Base-by-base conservation (phyloP, 2,329 filamentous ascomycete genomes). In the Metarhizium guizhouense region DNA sequence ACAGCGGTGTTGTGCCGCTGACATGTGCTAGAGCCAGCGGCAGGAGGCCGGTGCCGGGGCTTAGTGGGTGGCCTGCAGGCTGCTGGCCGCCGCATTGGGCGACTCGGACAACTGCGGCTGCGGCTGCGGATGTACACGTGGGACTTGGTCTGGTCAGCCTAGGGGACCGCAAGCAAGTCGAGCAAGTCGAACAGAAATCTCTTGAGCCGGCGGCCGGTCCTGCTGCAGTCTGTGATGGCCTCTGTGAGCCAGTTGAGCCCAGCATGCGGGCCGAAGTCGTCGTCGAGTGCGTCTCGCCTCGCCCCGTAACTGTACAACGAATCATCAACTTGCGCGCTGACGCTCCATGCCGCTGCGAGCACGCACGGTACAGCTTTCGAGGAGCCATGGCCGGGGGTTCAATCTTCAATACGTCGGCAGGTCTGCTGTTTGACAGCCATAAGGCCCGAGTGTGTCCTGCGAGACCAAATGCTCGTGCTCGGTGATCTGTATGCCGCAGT, bases 351-450 rank as follows among this genome's bases (percentile, higher is more conserved):
- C 53, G n/a, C 29, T 32, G 6, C 16, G 14, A 49, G 52, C 55
- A 49, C 42, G 53, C 52, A 53, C 40, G 43, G n/a, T 45, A 54
- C 54, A 48, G 47, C 49, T 38, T 45, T 43, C 32, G 48, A 43
- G 45, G 45, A 42, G 55, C 52, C 57, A 58, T 58, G 34, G 56
- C 48, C 32, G 40, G 32, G 25, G 32, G 48, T 48, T 34, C 20
- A 6, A 29, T 4, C 6, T 18, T 18, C 14, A 18, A 51, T 30
- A 20, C 10, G 6, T 30, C 3, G 20, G 4, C 30, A 6, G 42
- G 18, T 7, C 18, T 43, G 40, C 14, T 16, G 40, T 14, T 18
- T n/a, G 14, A 43, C 14, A n/a, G 40, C 40, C 34, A 36, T 13
- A 13, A 36, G 34, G 25, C 25, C 25, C 25, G 25, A 25, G 25